Conservation (phyloP, 106 monocot genomes). For the Allium cepa region DNA sequence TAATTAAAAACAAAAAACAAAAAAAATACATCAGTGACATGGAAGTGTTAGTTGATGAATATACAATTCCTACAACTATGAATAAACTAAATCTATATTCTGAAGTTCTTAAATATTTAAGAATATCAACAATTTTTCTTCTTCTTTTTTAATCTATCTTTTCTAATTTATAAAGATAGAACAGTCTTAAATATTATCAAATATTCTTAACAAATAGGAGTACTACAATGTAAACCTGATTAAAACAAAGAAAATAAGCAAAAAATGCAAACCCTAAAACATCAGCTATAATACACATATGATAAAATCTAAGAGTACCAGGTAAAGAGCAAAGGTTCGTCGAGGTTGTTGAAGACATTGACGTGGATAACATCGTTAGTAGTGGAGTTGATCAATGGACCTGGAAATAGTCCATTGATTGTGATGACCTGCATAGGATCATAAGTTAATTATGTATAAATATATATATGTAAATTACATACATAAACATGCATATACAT, state of each 20-base stretch:
- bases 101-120: too few species aligned
- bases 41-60: too few species aligned
- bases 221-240: not conserved
- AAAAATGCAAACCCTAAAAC: not conserved
- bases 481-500: not conserved
- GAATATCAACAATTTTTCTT: too few species aligned
- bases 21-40: too few species aligned
- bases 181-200: too few species aligned
- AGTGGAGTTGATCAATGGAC: constrained; percentile 16
- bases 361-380: constrained; percentile 10
- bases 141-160: too few species aligned
- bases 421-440: constrained; percentile 6
- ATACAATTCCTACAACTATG: too few species aligned
- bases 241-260: not conserved
- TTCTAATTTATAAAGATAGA: too few species aligned
- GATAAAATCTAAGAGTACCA: not conserved
- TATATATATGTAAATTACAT: not conserved
- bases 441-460: not conserved
- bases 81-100: too few species aligned
- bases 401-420: constrained; percentile 18
- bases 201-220: not conserved
- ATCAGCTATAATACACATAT: not conserved
- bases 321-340: constrained; percentile 12
- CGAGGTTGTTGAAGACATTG: constrained; percentile 14
- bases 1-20: too few species aligned